phyloP scores from a whole-genome alignment of 371 early-diverging fungal genomes.

The Gilbertella persicaria region DNA sequence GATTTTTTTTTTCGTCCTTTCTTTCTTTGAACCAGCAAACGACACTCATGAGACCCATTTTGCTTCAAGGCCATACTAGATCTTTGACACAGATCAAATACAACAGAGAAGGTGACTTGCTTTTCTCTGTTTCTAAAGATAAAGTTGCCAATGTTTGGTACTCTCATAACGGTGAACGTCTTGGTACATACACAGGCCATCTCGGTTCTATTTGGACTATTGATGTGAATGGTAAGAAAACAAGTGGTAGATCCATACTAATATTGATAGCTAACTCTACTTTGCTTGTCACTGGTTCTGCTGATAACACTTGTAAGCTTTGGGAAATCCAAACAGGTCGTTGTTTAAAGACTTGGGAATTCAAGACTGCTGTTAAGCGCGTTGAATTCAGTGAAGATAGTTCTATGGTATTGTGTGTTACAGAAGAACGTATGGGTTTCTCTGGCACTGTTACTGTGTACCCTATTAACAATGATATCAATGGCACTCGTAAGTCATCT shows the following conservation, averaged over 20 bases:
- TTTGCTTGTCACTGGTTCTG: conserved; percentile 90
- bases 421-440: conserved; percentile 96
- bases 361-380: conserved; percentile 90
- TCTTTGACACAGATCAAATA: conserved; percentile 98
- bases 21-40: neutral
- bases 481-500: conserved; percentile 31
- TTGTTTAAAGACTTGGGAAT: conserved; percentile 85
- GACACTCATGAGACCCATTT: conserved; percentile 80
- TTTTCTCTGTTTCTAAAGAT: conserved; percentile 98
- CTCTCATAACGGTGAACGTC: conserved; percentile 96
- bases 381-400: conserved; percentile 92
- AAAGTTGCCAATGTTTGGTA: conserved; percentile 93
- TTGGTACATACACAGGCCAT: conserved; percentile 96
- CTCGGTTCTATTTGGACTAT: conserved; percentile 95
- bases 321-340: conserved; percentile 97
- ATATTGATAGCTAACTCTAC: conserved; percentile 56
- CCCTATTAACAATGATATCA: conserved; percentile 67
- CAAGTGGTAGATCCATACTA: neutral
- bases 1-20: conserved; percentile 18
- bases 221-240: conserved; percentile 80
- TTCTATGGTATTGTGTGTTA: conserved; percentile 85
- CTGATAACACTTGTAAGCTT: conserved; percentile 91
- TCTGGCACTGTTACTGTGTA: conserved; percentile 83
- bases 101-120: conserved; percentile 98
- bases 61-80: conserved; percentile 96